Evolutionary conservation across 2,329 filamentous ascomycete species (phyloP).

Genomic region (Scorias spongiosa): DNA sequence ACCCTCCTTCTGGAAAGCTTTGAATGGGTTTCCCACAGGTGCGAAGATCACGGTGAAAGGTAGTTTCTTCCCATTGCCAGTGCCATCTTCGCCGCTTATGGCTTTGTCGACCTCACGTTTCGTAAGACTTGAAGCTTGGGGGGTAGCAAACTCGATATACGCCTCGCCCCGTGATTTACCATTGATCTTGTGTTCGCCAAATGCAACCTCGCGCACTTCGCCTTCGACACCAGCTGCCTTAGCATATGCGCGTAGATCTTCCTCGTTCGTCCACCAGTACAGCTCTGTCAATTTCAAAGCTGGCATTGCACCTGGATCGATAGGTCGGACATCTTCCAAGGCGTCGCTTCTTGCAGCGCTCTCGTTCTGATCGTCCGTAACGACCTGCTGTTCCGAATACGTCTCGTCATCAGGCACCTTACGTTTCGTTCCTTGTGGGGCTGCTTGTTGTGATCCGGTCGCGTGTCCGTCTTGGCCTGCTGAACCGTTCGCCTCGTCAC

Average conservation of each 20-base stretch:
- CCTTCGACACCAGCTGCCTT: slow-evolving; percentile 65
- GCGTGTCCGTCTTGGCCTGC: slow-evolving; percentile 14
- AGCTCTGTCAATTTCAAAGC: slow-evolving; percentile 80
- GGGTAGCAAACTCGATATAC: slow-evolving; percentile 70
- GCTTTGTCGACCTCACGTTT: slow-evolving; percentile 61
- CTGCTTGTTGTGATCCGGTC: slow-evolving; percentile 20
- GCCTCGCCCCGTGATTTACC: slow-evolving; percentile 93
- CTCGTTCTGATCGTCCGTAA: slow-evolving; percentile 2
- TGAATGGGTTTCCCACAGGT: slow-evolving; percentile 56
- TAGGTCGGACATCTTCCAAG: slow-evolving; percentile 21
- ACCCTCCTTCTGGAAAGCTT: slow-evolving; percentile 73
- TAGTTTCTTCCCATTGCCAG: slow-evolving; percentile 6
- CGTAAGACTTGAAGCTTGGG: slow-evolving; percentile 69
- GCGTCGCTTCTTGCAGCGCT: slow-evolving; percentile 2
- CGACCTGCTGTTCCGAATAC: background rate
- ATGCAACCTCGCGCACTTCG: slow-evolving; percentile 82
- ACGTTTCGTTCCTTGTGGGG: slow-evolving; percentile 45
- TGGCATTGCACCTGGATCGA: slow-evolving; percentile 46
- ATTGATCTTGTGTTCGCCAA: slow-evolving; percentile 97
- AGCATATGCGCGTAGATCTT: slow-evolving; percentile 81
- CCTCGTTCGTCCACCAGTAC: slow-evolving; percentile 94
- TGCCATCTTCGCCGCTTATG: slow-evolving; percentile 7
- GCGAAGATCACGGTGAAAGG: slow-evolving; percentile 7
- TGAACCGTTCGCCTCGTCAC: slow-evolving; percentile 23
- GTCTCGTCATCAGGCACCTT: slow-evolving; percentile 42